phyloP scores from a whole-genome alignment of 495 filamentous ascomycete genomes.

The Cryomyces antarcticus region DNA sequence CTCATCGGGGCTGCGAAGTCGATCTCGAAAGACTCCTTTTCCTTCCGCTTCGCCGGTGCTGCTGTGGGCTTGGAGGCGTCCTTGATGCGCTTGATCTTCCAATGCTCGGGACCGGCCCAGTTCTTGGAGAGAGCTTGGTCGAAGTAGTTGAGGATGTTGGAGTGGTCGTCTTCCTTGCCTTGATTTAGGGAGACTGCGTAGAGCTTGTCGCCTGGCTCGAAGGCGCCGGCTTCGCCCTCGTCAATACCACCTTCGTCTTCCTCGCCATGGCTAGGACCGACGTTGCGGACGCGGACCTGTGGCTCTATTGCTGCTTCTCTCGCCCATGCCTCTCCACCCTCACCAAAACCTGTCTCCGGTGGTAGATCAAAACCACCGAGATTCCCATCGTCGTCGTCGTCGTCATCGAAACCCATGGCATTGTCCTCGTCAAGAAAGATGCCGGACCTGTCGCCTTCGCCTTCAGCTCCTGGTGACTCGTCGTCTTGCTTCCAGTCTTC shows the following conservation, averaged over 20 bases:
- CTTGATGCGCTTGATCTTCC: constrained; percentile 88
- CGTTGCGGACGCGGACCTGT: constrained; percentile 36
- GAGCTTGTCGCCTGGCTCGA: constrained; percentile 36
- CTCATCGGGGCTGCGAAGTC: constrained; percentile 64
- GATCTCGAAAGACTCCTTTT: constrained; percentile 91
- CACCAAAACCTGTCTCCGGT: constrained; percentile 45
- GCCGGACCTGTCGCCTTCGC: constrained; percentile 46
- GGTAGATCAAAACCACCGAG: constrained; percentile 55
- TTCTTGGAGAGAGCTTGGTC: constrained; percentile 89
- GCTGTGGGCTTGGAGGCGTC: constrained; percentile 44
- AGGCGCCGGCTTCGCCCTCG: constrained; percentile 28
- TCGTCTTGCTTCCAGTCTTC: constrained; percentile 48
- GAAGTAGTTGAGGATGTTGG: constrained; percentile 92
- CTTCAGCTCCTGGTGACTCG: constrained; percentile 6
- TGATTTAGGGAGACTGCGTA: constrained; percentile 57
- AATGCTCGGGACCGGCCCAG: constrained; percentile 98
- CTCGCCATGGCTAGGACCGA: constrained; percentile 21
- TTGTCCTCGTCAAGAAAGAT: constrained; percentile 74
- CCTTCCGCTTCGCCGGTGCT: constrained; percentile 48
- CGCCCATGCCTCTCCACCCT: constrained; percentile 58
- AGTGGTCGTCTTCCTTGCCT: constrained; percentile 40
- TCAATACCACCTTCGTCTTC: constrained; percentile 32
- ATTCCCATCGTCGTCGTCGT: constrained; percentile 48
- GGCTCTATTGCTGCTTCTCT: constrained; percentile 43
- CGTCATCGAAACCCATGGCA: constrained; percentile 46